Evolutionary conservation across 768 basidiomycete genomes (phyloP), one percentile per base, ranked within the genome.

Genomic region (Tulasnella sp.): DNA sequence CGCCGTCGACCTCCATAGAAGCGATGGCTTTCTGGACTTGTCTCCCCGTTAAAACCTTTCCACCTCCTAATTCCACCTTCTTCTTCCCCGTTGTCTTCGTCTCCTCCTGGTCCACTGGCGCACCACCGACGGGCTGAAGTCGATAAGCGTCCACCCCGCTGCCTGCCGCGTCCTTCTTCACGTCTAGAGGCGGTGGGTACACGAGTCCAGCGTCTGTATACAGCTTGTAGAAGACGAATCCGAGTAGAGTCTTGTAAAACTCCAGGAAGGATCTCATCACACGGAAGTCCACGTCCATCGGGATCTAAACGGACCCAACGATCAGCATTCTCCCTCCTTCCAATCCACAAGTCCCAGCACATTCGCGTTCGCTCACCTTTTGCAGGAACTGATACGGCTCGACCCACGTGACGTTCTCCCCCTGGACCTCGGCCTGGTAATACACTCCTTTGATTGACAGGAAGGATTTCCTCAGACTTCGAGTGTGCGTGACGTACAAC

Each of bases 241-340:
- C 94, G 35, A 98, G 88, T 9, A 98, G 82, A 1, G 96, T 98
- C 81, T 98, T 95, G 81, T 99, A 98, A 11, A 99, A 86, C 80
- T 99, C 97, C 77, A 99, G 82, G 83, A 99, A 99, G 7, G 97
- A 99, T 74, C 97, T 81, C 89, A 99, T 95, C 66, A 99, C 97
- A 52, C 97, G 91, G 78, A 97, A 90, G 79, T 99, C 97, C 71
- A 99, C 96, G 78, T 98, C 96, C 40, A 88, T 80, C 7, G 97
- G 97, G 74, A 98, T 89, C 94, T 98, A 75, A n/a, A n/a, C n/a
- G n/a, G n/a, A 0, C 26, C 35, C 37, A 75, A 26, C 74, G 44
- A 62, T 67, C 70, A 65, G 19, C 44, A 75, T 0, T n/a, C 16
- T 7, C 19, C 29, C n/a, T 37, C 35, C 3, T 36, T 47, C n/a